These are phyloP conservation scores for Metarhizium album DNA, from an alignment of 2,329 filamentous ascomycete species.

Conservation along the genomic window DNA sequence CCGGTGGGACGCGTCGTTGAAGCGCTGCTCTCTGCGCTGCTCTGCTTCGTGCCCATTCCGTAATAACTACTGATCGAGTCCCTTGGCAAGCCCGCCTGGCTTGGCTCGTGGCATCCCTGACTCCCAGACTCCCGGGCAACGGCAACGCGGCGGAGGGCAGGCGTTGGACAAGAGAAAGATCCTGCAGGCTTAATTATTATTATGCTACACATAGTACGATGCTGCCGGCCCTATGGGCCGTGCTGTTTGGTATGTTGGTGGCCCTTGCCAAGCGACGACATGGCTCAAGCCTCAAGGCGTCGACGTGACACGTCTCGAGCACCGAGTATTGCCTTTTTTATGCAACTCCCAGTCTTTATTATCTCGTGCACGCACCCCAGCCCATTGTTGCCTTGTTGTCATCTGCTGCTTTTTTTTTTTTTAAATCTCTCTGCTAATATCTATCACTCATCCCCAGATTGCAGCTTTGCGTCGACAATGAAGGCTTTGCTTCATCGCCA, in stretches of 20 bases:
- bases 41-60: no score
- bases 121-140: no score
- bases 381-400: neutral
- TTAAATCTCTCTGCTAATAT: neutral
- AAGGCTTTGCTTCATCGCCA: neutral
- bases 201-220: neutral
- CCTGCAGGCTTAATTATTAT: no score
- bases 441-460: neutral
- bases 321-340: neutral
- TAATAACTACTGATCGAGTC: no score
- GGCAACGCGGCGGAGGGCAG: neutral
- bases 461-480: neutral
- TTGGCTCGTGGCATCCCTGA: no score
- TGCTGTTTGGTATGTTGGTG: neutral
- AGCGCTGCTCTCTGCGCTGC: no score
- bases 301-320: neutral
- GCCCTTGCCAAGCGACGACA: neutral
- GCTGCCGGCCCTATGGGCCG: neutral
- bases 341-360: neutral
- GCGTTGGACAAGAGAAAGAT: neutral
- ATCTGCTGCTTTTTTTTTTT: neutral
- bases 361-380: neutral
- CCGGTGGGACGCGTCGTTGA: no score
- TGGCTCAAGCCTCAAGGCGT: no score
- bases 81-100: no score